Base-by-base conservation (phyloP, 2,329 filamentous ascomycete genomes). In the Scorias spongiosa region DNA sequence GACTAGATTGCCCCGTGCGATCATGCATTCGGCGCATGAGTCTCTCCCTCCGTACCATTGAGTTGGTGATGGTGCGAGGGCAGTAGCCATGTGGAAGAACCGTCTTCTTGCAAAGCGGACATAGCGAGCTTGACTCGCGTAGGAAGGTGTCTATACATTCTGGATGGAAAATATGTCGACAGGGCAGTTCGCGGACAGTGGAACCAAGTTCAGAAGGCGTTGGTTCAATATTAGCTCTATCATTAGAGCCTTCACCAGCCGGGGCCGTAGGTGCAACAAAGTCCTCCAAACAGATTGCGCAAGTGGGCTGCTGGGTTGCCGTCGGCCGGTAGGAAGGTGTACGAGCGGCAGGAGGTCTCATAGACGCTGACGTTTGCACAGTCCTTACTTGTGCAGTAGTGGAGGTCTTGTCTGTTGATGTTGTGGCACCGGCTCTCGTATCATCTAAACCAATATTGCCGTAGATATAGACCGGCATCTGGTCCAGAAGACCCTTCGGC, bases 151-250 rank as follows among this genome's bases (percentile, higher is more conserved):
- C 88, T 50, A 96, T 88, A 57, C 91, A 98, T 50, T 84, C 81
- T 0, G 84, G 81, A 52, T 98, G 89, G 62, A 88, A 98, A 45
- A 96, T 89, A 59, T 98, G 91, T 1, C 82, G 79, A 54, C 91
- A 98, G 0, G 85, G 78, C 2, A 96, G 69, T 62, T 95, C 84
- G 44, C 87, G 81, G 44, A 96, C 87, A 15, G 78, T 74, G 0
- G 84, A 55, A 29, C 55, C 57, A 40, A 51, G 48, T 38, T 28
- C 46, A 3, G 43, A 26, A 9, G 48, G 47, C 2, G 51, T 44
- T 14, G 38, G 5, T 15, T 36, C 32, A 15, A 36, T 36, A 5
- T 36, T 9, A 15, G 32, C 15, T 12, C 12, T 12, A 9, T 9
- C 15, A 9, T 12, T 9, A 36, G 32, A 36, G 32, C 4, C 81